Base-by-base conservation (phyloP, 225 moss, liverwort and hornwort species). In the Asterella californica region DNA sequence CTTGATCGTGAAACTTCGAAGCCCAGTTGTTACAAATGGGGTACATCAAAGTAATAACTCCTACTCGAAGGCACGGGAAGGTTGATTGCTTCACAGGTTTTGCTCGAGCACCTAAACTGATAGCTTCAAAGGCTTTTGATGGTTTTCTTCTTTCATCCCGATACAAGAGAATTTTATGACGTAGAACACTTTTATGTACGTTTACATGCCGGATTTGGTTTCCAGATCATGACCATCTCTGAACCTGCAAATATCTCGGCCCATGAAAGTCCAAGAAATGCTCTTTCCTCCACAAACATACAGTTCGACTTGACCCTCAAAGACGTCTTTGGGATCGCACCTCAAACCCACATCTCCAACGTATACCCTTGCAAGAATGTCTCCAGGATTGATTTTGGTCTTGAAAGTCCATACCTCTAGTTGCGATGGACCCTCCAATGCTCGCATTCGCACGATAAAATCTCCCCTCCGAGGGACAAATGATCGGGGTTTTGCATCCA, bases 391-490 rank as follows among this genome's bases (percentile, higher is more conserved):
- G 12, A 80, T n/a, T 34, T 47, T 72, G 32, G 18, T 62, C 62
- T 10, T 62, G 46, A 32, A 15, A 45, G 17, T 80, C 80, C 80
- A 80, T 6, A 25, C 50, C 48, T 80, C 73, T 18, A 80, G 48
- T n/a, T 80, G 80, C 1, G 80, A 72, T 54, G 80, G 80, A 47
- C 59, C 45, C 62, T 73, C 72, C 6, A 80, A 38, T 11, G 38
- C 45, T 80, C 27, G 27, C 29, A 74, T 60, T 61, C 46, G 45
- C 6, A 80, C 27, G 33, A 80, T 60, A 21, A 80, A 73, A 73
- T 80, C 80, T 61, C 80, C 80, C 49, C 73, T 72, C 15, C 80
- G 59, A 46, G 80, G 80, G 0, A 74, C 32, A 61, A 80, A 30
- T 17, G 46, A 80, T 29, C 17, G 80, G 9, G 57, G 42, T 7